Conservation (phyloP, 345 rosid species). For the Physaria fendleri region DNA sequence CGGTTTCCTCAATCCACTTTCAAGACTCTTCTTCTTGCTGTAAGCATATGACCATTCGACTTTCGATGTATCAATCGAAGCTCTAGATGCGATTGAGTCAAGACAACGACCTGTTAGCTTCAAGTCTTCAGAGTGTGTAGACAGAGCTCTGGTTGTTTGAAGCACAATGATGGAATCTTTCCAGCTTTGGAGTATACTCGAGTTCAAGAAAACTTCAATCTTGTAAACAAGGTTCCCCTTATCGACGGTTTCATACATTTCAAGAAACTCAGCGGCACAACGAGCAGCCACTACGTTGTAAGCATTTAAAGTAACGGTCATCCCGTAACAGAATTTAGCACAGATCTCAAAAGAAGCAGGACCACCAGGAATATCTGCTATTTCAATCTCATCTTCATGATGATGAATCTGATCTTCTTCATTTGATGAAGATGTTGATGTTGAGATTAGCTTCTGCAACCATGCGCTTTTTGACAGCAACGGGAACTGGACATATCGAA, state of each 20-base stretch:
- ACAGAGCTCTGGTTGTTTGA: slow-evolving; percentile 52
- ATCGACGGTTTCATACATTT: slow-evolving; percentile 59
- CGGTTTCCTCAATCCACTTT: slow-evolving; percentile 45
- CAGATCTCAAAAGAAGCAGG: slow-evolving; percentile 87
- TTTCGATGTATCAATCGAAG: slow-evolving; percentile 49
- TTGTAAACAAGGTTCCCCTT: slow-evolving; percentile 72
- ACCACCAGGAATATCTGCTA: slow-evolving; percentile 80
- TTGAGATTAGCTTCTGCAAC: slow-evolving; percentile 55
- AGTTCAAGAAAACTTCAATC: slow-evolving; percentile 65
- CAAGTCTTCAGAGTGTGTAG: slow-evolving; percentile 51
- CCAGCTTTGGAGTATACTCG: slow-evolving; percentile 71
- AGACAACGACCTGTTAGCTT: slow-evolving; percentile 61
- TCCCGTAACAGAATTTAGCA: slow-evolving; percentile 92
- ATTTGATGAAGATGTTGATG: slow-evolving; percentile 25
- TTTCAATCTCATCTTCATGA: slow-evolving; percentile 54
- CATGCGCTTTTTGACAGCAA: slow-evolving; percentile 57
- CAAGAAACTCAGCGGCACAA: slow-evolving; percentile 79
- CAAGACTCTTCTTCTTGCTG: slow-evolving; percentile 54
- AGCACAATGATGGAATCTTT: slow-evolving; percentile 72
- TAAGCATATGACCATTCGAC: slow-evolving; percentile 82
- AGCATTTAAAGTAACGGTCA: slow-evolving; percentile 84
- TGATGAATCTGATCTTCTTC: slow-evolving; percentile 41
- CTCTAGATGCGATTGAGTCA: slow-evolving; percentile 58
- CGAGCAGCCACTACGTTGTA: slow-evolving; percentile 83
- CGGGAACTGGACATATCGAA: slow-evolving; percentile 41